phyloP scores from a whole-genome alignment of 1,139 yeast genomes.

The Debaryomyces coudertii region DNA sequence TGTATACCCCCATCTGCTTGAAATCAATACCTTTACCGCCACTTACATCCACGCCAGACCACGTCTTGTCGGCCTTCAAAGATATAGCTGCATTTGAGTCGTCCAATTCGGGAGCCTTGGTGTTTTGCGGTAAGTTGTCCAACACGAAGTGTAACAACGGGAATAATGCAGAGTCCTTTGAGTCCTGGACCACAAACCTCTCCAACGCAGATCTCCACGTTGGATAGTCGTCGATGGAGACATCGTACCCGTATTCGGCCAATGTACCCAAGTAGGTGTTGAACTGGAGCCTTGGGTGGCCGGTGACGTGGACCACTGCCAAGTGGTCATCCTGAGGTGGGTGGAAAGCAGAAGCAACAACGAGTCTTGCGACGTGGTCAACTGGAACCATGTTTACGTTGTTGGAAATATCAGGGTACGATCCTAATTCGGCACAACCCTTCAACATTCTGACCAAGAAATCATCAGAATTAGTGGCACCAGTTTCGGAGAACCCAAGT shows the following conservation, averaged over 20 bases:
- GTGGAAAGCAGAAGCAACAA: conserved; percentile 77
- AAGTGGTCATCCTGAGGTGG: conserved; percentile 61
- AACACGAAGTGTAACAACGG: conserved; percentile 93
- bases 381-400: conserved; percentile 97
- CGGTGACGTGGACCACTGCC: conserved; percentile 92
- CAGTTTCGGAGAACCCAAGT: conserved; percentile 81
- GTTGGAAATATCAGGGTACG: conserved; percentile 82
- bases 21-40: conserved; percentile 73
- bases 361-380: conserved; percentile 94
- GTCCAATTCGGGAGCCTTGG: conserved; percentile 94
- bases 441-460: conserved; percentile 91
- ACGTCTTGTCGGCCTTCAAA: conserved; percentile 58
- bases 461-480: conserved; percentile 94
- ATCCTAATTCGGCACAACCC: conserved; percentile 88
- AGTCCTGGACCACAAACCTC: conserved; percentile 67
- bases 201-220: conserved; percentile 81
- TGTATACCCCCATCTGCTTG: conserved; percentile 70
- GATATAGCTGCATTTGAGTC: conserved; percentile 75
- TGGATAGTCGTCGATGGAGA: conserved; percentile 65
- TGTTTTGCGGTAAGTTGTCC: conserved; percentile 85
- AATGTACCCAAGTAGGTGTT: conserved; percentile 72
- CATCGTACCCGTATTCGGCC: conserved; percentile 70
- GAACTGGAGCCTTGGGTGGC: conserved; percentile 88
- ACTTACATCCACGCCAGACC: conserved; percentile 69
- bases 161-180: conserved; percentile 82